phyloP scores from a whole-genome alignment of 73 alveolate genomes.

The Symbiodinium pilosum region DNA sequence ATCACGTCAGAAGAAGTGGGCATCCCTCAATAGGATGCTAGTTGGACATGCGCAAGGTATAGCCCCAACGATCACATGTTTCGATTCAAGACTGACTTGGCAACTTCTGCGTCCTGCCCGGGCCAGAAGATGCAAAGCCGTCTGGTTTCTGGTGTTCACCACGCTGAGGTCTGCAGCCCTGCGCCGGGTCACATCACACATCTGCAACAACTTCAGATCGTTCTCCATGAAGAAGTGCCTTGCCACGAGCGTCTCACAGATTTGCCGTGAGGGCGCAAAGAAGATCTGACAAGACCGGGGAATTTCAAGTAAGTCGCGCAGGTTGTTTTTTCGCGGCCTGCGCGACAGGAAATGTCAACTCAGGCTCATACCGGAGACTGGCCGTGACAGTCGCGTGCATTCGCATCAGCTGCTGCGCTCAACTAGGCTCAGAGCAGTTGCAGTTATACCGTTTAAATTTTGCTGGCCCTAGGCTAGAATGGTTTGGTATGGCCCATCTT shows the following conservation, averaged over 20 bases:
- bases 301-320: no score
- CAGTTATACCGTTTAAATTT: not conserved
- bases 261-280: not conserved
- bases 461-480: no score
- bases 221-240: no score
- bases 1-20: no score
- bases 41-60: no score
- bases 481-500: no score
- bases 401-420: constrained; percentile 7
- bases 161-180: not conserved
- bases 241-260: constrained; percentile 4
- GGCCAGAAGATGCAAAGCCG: not conserved
- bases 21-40: no score
- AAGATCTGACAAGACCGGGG: not conserved
- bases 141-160: not conserved
- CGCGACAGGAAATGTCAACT: not conserved
- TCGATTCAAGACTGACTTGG: no score
- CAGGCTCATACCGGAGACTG: not conserved
- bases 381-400: constrained; percentile 14
- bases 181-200: no score
- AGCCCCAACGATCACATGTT: no score
- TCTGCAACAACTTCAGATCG: no score
- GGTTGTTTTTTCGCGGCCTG: no score
- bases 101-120: constrained; percentile 5
- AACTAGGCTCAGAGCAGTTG: not conserved